A percentile compares a stretch with the other conserved stretches of the same genome.
phyloP scores from a whole-genome alignment of 129 eudicot genomes.

The Pittosporum tobira region DNA sequence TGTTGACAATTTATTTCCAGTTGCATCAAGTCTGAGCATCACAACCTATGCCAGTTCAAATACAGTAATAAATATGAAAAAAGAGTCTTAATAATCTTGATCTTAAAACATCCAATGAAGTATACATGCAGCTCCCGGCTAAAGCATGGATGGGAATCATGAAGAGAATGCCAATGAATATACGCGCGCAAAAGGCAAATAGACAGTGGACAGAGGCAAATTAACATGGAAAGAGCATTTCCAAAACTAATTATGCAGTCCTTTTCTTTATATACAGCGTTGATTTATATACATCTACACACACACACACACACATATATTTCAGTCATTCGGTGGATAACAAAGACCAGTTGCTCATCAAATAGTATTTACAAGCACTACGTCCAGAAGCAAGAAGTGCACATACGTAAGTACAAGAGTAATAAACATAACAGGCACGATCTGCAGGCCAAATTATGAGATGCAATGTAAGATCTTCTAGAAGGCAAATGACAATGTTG shows the following conservation, averaged over 20 bases:
- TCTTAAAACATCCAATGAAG: not conserved
- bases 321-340: too few species aligned
- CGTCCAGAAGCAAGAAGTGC: not conserved
- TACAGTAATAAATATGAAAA: not conserved
- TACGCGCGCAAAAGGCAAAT: not conserved
- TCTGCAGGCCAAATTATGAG: not conserved
- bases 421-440: not conserved
- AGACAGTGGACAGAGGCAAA: not conserved
- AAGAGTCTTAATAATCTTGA: not conserved
- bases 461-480: not conserved
- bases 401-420: not conserved
- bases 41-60: slow-evolving; percentile 61
- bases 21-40: slow-evolving; percentile 95
- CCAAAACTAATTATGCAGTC: not conserved
- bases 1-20: too few species aligned
- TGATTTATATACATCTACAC: too few species aligned
- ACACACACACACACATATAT: too few species aligned
- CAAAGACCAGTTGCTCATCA: not conserved
- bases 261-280: not conserved
- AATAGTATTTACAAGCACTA: not conserved
- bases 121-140: too few species aligned
- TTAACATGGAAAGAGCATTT: not conserved
- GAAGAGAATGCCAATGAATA: not conserved
- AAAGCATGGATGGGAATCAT: too few species aligned
- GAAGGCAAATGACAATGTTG: not conserved